Evolutionary conservation across 768 basidiomycete genomes (phyloP).

Genomic region (Mycena latifolia): DNA sequence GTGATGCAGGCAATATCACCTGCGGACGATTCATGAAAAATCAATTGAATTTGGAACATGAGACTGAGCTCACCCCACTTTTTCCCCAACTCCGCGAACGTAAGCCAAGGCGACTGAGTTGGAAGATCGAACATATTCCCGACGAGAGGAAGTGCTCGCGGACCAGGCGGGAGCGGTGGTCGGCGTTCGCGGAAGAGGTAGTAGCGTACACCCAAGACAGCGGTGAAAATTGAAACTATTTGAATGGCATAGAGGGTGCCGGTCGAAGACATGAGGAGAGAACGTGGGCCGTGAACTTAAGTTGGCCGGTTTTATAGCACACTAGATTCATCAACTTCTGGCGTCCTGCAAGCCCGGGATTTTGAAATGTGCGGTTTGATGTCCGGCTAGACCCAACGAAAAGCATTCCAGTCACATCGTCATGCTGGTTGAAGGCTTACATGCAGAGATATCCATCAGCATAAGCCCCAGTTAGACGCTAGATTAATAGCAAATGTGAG

Average conservation of each 20-base stretch:
- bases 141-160: not conserved
- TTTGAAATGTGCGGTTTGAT: too few species aligned
- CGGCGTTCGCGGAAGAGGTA: not conserved
- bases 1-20: constrained; percentile 24
- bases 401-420: too few species aligned
- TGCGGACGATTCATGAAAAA: not conserved
- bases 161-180: constrained; percentile 19
- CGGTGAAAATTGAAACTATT: not conserved
- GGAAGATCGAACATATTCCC: constrained; percentile 13
- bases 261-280: not conserved
- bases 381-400: too few species aligned
- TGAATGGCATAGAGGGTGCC: not conserved
- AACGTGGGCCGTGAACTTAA: too few species aligned
- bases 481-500: too few species aligned
- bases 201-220: not conserved
- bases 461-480: too few species aligned
- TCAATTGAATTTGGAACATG: too few species aligned
- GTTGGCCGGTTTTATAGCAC: too few species aligned
- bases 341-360: too few species aligned
- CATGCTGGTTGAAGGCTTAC: too few species aligned
- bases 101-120: not conserved
- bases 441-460: too few species aligned
- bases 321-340: too few species aligned
- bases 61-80: constrained; percentile 5
- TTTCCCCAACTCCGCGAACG: not conserved